phyloP scores from a whole-genome alignment of 2,329 filamentous ascomycete species.

The Arthroderma sp. region DNA sequence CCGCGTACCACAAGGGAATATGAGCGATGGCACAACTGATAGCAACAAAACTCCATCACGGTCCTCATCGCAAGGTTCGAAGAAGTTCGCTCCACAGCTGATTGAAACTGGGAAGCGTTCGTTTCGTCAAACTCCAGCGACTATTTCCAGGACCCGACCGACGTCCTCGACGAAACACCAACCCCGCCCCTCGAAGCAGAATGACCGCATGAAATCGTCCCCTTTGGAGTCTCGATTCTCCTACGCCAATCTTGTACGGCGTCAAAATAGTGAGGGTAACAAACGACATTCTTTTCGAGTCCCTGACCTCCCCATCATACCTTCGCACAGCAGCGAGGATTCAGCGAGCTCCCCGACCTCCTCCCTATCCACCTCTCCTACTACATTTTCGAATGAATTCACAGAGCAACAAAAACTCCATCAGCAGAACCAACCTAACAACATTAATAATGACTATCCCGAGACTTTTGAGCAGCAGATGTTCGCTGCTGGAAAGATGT shows the following conservation, averaged over 20 bases:
- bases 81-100: constrained; percentile 61
- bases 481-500: constrained; percentile 58
- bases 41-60: neutral
- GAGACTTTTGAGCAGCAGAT: constrained; percentile 42
- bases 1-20: too few relatives aligned
- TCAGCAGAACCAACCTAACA: constrained; percentile 6
- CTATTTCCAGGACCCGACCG: constrained; percentile 39
- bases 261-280: constrained; percentile 16
- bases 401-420: neutral
- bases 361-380: constrained; percentile 15
- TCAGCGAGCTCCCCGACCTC: constrained; percentile 18
- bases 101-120: constrained; percentile 67
- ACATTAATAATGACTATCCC: constrained; percentile 13
- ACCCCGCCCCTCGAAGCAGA: neutral
- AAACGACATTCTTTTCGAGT: constrained; percentile 45
- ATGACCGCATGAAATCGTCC: constrained; percentile 1
- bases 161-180: constrained; percentile 32
- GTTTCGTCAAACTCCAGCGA: constrained; percentile 51
- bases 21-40: too few relatives aligned
- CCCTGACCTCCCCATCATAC: constrained; percentile 49
- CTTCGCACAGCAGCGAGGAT: constrained; percentile 45
- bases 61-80: constrained; percentile 10
- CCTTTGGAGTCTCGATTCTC: constrained; percentile 37
- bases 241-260: constrained; percentile 28
- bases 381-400: constrained; percentile 8